Evolutionary conservation across 345 rosid genomes (phyloP).

Genomic region (Pugionium dolabratum): DNA sequence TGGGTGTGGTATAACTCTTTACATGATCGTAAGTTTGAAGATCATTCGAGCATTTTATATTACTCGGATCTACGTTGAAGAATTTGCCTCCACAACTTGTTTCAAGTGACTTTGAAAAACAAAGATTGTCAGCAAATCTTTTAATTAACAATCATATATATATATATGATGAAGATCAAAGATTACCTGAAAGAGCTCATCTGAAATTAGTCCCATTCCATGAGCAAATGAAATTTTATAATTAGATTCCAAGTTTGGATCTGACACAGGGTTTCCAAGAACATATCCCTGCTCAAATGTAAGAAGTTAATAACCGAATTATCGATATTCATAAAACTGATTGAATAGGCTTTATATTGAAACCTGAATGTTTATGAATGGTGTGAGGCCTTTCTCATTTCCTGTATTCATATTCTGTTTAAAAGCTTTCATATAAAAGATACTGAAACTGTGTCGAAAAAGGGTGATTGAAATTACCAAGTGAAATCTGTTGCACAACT

Average conservation of each 20-base stretch:
- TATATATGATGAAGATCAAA: neutral
- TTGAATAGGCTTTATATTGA: neutral
- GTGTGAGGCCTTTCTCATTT: slow-evolving; percentile 53
- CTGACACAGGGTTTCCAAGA: slow-evolving; percentile 33
- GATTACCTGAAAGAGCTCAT: neutral
- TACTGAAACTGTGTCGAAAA: neutral
- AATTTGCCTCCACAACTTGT: slow-evolving; percentile 32
- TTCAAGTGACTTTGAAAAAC: slow-evolving; percentile 28
- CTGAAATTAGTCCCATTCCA: neutral
- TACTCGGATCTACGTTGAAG: slow-evolving; percentile 33
- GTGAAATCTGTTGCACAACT: slow-evolving; percentile 49
- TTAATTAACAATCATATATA: neutral
- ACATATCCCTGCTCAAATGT: slow-evolving; percentile 36
- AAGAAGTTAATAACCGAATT: neutral
- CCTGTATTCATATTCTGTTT: slow-evolving; percentile 46
- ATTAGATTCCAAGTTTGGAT: neutral
- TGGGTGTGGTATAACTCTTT: neutral
- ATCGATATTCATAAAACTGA: neutral
- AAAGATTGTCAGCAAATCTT: neutral
- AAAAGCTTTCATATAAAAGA: neutral
- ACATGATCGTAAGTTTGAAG: slow-evolving; percentile 26
- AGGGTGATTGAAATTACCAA: slow-evolving; percentile 42
- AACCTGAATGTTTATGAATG: slow-evolving; percentile 63
- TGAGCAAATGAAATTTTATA: neutral
- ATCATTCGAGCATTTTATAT: slow-evolving; percentile 33